Evolutionary conservation across 2,329 filamentous ascomycete species (phyloP).

Genomic region (Hypoxylon sp.): DNA sequence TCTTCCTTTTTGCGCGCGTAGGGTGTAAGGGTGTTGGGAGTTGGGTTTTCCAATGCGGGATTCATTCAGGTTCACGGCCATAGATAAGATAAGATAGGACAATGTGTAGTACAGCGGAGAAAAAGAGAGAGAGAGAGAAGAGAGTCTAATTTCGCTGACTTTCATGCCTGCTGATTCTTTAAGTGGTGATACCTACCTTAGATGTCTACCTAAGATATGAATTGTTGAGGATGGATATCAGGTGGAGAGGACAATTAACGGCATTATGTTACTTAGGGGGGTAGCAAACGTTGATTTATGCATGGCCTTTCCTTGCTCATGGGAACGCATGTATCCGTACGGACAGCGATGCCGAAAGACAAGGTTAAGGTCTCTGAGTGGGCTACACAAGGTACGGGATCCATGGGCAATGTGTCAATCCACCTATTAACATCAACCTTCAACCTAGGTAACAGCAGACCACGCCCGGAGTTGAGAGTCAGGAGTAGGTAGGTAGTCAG

Average conservation of each 20-base stretch:
- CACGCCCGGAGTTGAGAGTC: background rate
- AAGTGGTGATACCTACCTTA: background rate
- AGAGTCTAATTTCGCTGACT: background rate
- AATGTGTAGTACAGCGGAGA: conserved; percentile 14
- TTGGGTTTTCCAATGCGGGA: conserved; percentile 12
- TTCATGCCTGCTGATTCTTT: background rate
- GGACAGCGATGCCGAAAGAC: background rate
- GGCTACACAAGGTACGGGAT: background rate
- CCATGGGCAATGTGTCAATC: background rate
- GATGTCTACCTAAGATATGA: too few relatives aligned
- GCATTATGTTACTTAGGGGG: background rate
- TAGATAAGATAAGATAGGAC: conserved; percentile 25
- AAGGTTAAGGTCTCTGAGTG: background rate
- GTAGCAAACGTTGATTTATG: background rate
- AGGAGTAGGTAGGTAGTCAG: background rate
- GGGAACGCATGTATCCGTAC: background rate
- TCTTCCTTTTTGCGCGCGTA: conserved; percentile 11
- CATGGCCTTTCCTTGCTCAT: background rate
- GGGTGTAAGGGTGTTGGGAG: background rate
- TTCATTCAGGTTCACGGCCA: conserved; percentile 9
- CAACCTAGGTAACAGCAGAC: background rate
- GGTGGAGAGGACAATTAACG: background rate
- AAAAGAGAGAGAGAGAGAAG: background rate
- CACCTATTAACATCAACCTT: background rate
- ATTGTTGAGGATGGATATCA: background rate